These are phyloP conservation scores for Haplosporangium sp. DNA, from an alignment of 371 early-diverging fungal species.

Conservation along the genomic window DNA sequence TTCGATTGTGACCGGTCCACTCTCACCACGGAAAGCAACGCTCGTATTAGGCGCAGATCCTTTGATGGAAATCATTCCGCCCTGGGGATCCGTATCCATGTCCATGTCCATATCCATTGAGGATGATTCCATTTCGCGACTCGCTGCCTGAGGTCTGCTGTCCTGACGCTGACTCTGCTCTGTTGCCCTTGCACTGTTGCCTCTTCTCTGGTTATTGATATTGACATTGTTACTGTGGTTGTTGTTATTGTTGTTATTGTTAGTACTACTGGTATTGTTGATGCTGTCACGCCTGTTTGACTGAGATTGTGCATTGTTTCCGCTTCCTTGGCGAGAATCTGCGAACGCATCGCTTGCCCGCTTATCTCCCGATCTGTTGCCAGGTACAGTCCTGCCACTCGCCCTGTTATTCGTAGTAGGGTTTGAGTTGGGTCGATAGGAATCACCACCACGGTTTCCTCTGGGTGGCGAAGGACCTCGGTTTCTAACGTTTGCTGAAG, in stretches of 20 bases:
- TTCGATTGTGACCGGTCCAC: slow-evolving; percentile 65
- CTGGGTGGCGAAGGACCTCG: slow-evolving; percentile 2
- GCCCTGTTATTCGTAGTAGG: not conserved
- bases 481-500: slow-evolving; percentile 7
- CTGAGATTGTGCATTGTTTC: not conserved
- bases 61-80: slow-evolving; percentile 21
- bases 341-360: not conserved
- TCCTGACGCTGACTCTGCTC: slow-evolving; percentile 13
- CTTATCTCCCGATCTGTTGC: slow-evolving; percentile 1
- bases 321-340: not conserved
- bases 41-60: slow-evolving; percentile 39
- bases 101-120: slow-evolving; percentile 30
- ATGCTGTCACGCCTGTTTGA: slow-evolving; percentile 2
- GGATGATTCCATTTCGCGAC: not conserved
- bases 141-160: not conserved
- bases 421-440: slow-evolving; percentile 5
- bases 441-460: slow-evolving; percentile 27
- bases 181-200: slow-evolving; percentile 2
- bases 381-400: not conserved
- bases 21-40: slow-evolving; percentile 47
- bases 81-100: slow-evolving; percentile 21
- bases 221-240: not conserved
- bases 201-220: slow-evolving; percentile 3
- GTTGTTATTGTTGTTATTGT: slow-evolving; percentile 15
- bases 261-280: not conserved